phyloP scores from a whole-genome alignment of 192 early-diverging fungal species.

The Mortierella antarctica region DNA sequence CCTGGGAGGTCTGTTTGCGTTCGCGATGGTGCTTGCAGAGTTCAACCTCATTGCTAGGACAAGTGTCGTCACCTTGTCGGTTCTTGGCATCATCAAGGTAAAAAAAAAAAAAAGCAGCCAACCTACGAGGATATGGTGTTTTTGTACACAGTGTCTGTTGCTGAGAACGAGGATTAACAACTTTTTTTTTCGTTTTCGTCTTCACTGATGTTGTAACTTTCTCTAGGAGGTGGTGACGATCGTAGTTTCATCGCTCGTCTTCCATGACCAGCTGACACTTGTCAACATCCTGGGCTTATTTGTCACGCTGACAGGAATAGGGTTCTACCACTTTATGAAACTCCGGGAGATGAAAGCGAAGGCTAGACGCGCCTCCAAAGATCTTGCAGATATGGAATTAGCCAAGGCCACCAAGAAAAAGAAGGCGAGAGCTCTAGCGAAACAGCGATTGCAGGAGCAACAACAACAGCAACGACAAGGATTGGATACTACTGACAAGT shows the following conservation, averaged over 20 bases:
- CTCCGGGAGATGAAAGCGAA: constrained; percentile 54
- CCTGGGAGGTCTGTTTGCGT: constrained; percentile 88
- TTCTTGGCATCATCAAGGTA: constrained; percentile 85
- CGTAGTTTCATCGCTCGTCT: constrained; percentile 74
- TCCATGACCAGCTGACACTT: constrained; percentile 84
- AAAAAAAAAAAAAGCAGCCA: not conserved
- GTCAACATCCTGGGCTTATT: constrained; percentile 82
- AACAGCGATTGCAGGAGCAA: not conserved
- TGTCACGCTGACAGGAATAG: constrained; percentile 88
- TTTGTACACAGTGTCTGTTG: not conserved
- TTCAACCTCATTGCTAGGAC: constrained; percentile 86
- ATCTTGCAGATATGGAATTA: constrained; percentile 19
- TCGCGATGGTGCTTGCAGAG: constrained; percentile 89
- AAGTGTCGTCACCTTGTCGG: constrained; percentile 88
- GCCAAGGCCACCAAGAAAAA: constrained; percentile 13
- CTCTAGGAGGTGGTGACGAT: constrained; percentile 89
- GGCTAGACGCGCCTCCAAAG: constrained; percentile 20
- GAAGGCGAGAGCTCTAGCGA: constrained; percentile 8
- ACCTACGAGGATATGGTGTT: too few species aligned
- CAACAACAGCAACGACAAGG: not conserved
- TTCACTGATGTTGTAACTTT: not conserved
- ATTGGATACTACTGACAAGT: not conserved
- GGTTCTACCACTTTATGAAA: constrained; percentile 77
- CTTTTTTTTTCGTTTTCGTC: not conserved
- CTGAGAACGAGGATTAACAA: not conserved